Conservation (phyloP, 2,329 filamentous ascomycete species). For the Onygenales sp. region DNA sequence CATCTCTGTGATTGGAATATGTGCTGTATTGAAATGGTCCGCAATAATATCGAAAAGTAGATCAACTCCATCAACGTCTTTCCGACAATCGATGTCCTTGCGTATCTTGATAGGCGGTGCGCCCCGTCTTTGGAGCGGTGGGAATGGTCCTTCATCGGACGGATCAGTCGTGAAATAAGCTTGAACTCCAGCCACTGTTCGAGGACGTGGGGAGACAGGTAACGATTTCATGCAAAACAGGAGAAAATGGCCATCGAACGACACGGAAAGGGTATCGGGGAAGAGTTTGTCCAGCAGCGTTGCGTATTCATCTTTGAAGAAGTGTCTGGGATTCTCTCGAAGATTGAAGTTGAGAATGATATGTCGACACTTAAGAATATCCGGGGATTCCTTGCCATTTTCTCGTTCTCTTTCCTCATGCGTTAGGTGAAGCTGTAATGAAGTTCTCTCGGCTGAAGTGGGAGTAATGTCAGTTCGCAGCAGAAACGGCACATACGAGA, state of each 20-base stretch:
- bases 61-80: slow-evolving; percentile 1
- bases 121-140: not conserved
- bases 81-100: slow-evolving; percentile 4
- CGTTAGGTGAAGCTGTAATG: not conserved
- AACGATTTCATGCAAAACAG: not conserved
- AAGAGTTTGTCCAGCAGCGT: not conserved
- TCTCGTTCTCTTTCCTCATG: not conserved
- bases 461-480: not conserved
- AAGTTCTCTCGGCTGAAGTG: not conserved
- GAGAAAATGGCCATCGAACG: slow-evolving; percentile 1
- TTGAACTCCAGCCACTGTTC: slow-evolving; percentile 6
- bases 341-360: not conserved
- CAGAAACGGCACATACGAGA: not conserved
- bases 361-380: not conserved
- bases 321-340: not conserved
- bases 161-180: slow-evolving; percentile 8
- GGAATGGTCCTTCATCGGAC: slow-evolving; percentile 1
- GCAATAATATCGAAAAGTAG: slow-evolving; percentile 6
- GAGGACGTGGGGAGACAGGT: slow-evolving; percentile 6
- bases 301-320: not conserved
- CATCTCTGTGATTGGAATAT: slow-evolving; percentile 6
- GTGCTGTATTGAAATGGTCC: slow-evolving; percentile 3
- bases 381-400: not conserved
- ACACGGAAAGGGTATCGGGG: not conserved
- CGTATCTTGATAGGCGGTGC: not conserved